A percentile compares a stretch with the other conserved stretches of the same genome.
Evolutionary conservation across 441 rosid genomes (phyloP).

Genomic region (Hura crepitans): DNA sequence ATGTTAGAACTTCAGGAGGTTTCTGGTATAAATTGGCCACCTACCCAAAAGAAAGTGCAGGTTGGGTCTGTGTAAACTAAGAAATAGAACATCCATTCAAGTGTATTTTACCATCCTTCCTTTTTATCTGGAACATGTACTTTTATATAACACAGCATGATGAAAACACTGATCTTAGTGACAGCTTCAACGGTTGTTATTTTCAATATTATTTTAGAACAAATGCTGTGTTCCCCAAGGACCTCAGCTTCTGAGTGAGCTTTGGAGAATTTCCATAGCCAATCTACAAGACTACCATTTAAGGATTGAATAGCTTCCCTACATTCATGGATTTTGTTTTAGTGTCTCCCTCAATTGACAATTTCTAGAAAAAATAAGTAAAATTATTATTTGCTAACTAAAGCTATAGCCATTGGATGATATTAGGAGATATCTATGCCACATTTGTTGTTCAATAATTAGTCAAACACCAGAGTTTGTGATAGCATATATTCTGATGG

Average conservation of each 20-base stretch:
- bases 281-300: neutral
- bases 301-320: neutral
- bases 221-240: neutral
- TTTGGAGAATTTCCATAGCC: slow-evolving; percentile 4
- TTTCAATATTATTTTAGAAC: neutral
- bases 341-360: neutral
- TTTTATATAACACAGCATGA: neutral
- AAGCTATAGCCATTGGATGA: neutral
- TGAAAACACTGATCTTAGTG: neutral
- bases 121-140: neutral
- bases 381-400: neutral
- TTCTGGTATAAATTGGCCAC: neutral
- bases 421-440: neutral
- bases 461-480: neutral
- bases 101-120: neutral
- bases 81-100: neutral
- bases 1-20: neutral
- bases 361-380: neutral
- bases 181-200: neutral
- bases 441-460: neutral
- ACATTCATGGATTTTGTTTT: neutral
- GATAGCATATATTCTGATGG: neutral
- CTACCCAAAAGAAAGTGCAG: neutral
- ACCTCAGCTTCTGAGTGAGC: neutral
- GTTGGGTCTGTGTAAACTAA: neutral